Evolutionary conservation across 257 asterid genomes (phyloP).

Genomic region (Lavandula angustifolia): DNA sequence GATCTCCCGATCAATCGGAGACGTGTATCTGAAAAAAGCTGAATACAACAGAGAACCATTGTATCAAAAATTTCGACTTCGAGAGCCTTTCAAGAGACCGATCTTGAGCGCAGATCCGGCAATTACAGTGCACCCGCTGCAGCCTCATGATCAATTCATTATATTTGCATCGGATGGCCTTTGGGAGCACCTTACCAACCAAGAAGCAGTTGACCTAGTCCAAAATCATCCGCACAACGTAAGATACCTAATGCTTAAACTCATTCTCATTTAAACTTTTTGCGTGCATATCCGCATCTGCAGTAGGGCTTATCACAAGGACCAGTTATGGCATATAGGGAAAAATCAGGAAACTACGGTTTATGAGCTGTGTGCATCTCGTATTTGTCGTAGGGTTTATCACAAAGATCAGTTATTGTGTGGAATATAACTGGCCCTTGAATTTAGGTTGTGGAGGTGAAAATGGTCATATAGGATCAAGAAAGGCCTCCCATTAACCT

Average conservation of each 20-base stretch:
- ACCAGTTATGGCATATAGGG: background rate
- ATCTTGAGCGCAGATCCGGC: slow-evolving; percentile 71
- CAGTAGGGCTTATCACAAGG: background rate
- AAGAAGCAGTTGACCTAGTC: slow-evolving; percentile 68
- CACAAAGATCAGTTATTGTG: no score
- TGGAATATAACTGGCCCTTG: background rate
- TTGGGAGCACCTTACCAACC: slow-evolving; percentile 73
- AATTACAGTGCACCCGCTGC: slow-evolving; percentile 53
- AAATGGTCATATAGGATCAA: background rate
- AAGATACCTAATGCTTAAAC: slow-evolving; percentile 34
- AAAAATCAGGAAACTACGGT: background rate
- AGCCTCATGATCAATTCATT: slow-evolving; percentile 64
- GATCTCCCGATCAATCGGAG: slow-evolving; percentile 70
- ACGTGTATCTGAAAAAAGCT: slow-evolving; percentile 59
- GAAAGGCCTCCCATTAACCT: background rate
- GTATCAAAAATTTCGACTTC: slow-evolving; percentile 63
- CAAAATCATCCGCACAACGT: slow-evolving; percentile 64
- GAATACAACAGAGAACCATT: slow-evolving; percentile 70
- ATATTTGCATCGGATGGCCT: slow-evolving; percentile 76
- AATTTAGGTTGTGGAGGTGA: slow-evolving; percentile 4
- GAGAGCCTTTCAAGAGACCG: slow-evolving; percentile 66
- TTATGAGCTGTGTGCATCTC: no score
- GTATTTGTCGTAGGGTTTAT: no score
- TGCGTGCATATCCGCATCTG: slow-evolving; percentile 1
- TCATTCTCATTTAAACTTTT: background rate